Conservation (phyloP, 2,329 filamentous ascomycete genomes). For the Tolypocladium album region DNA sequence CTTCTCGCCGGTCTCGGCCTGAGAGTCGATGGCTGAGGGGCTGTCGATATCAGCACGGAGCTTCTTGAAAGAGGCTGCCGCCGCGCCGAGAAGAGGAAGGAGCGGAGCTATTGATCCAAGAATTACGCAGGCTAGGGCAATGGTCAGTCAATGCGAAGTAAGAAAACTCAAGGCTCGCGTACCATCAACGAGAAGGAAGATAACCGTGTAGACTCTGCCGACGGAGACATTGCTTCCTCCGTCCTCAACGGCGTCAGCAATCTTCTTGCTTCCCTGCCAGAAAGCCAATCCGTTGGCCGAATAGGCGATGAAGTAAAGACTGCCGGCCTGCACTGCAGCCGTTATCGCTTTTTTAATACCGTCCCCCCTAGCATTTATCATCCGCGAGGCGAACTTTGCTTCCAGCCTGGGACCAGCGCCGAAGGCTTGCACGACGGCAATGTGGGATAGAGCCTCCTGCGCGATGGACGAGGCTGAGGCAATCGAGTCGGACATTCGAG, state of each 20-base stretch:
- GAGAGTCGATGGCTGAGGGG: constrained; percentile 32
- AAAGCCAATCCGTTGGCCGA: constrained; percentile 57
- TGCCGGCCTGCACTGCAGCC: constrained; percentile 46
- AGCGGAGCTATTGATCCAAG: constrained; percentile 53
- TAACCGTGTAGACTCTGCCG: constrained; percentile 49
- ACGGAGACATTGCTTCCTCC: constrained; percentile 23
- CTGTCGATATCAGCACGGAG: constrained; percentile 47
- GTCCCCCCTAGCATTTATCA: constrained; percentile 36
- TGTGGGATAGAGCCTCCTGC: constrained; percentile 48
- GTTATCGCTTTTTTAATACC: constrained; percentile 48
- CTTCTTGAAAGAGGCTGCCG: constrained; percentile 46
- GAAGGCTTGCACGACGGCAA: constrained; percentile 53
- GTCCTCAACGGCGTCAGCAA: constrained; percentile 26
- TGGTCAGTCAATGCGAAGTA: neutral
- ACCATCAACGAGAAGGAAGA: constrained; percentile 53
- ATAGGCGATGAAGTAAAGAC: constrained; percentile 58
- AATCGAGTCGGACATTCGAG: constrained; percentile 39
- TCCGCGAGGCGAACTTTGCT: constrained; percentile 42
- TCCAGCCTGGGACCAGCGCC: constrained; percentile 49
- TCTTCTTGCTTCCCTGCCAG: constrained; percentile 52
- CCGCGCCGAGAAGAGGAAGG: constrained; percentile 48
- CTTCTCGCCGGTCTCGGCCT: constrained; percentile 25
- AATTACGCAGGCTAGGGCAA: constrained; percentile 40
- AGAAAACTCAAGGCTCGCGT: constrained; percentile 6
- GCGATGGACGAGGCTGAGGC: constrained; percentile 51